Evolutionary conservation across 2,329 filamentous ascomycete genomes (phyloP), one percentile per base, ranked within the genome.

Genomic region (Knoxdaviesia capensis): DNA sequence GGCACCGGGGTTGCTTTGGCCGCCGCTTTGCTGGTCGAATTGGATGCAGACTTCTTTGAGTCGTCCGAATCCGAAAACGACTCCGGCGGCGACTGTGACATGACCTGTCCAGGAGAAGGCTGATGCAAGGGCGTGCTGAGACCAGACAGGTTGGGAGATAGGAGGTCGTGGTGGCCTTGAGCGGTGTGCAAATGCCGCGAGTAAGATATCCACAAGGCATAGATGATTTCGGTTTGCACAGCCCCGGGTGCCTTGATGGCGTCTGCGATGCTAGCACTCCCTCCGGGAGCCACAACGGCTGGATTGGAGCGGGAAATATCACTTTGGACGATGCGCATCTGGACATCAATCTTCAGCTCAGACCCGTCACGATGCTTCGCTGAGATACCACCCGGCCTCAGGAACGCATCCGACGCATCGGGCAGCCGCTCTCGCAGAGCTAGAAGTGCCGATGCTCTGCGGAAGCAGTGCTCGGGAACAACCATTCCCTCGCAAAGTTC

Each of bases 201-300:
- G 56, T 96, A 98, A 1, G 88, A 96, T 49, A 98, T 80, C 90
- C 90, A 98, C 31, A 98, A 63, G 7, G 90, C 90, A 61, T 87
- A 96, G 0, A 96, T 86, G 47, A 93, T 71, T 56, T 94, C 86
- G 10, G 77, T 73, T 46, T 69, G 65, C 20, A 20, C 20, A 20
- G 20, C 20, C 20, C 3, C 20, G 20, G 20, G 20, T 20, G 20
- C 20, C 20, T 20, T 20, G 20, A 20, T 20, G 20, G 20, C 3
- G 20, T 20, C 20, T 20, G 20, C 20, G 20, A 20, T 20, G 20
- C 20, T 20, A 20, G 20, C 20, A 20, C 20, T 20, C 20, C 20
- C 20, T 2, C 20, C 20, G 3, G 3, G 20, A 20, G 20, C 20
- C 20, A 20, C 20, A 20, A 20, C 2, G 20, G 20, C 20, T 20